Conservation (phyloP, 106 monocot genomes). For the Platanthera guangdongensis region DNA sequence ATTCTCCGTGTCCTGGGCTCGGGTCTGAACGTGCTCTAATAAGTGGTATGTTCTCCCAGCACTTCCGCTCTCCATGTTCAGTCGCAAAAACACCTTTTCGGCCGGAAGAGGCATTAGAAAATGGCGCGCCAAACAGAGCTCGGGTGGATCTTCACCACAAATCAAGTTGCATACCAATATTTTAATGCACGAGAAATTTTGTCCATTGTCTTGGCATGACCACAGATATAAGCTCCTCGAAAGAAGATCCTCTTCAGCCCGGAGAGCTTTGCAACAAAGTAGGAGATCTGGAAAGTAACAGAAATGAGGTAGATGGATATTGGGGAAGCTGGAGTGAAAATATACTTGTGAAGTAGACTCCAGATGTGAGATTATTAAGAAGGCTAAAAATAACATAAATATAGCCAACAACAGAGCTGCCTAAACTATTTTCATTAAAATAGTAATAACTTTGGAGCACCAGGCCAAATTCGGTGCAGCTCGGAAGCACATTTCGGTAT, state of each 20-base stretch:
- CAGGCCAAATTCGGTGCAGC: neutral
- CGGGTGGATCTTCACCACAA: neutral
- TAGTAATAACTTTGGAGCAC: neutral
- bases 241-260: conserved; percentile 66
- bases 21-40: too few relatives aligned
- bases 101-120: neutral
- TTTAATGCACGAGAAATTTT: conserved; percentile 68
- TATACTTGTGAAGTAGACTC: neutral
- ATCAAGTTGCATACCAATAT: conserved; percentile 45
- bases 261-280: conserved; percentile 63
- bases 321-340: neutral
- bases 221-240: conserved; percentile 63
- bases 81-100: too few relatives aligned
- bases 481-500: neutral
- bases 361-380: neutral
- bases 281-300: conserved; percentile 40
- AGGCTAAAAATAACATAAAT: neutral
- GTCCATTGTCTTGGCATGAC: conserved; percentile 59
- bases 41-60: too few relatives aligned
- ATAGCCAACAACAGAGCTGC: neutral
- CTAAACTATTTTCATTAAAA: neutral
- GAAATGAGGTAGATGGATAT: neutral
- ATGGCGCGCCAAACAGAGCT: neutral
- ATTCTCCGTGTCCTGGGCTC: too few relatives aligned
- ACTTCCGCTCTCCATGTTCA: too few relatives aligned